phyloP scores from a whole-genome alignment of 768 basidiomycete genomes.

The Nidularia pulvinata region DNA sequence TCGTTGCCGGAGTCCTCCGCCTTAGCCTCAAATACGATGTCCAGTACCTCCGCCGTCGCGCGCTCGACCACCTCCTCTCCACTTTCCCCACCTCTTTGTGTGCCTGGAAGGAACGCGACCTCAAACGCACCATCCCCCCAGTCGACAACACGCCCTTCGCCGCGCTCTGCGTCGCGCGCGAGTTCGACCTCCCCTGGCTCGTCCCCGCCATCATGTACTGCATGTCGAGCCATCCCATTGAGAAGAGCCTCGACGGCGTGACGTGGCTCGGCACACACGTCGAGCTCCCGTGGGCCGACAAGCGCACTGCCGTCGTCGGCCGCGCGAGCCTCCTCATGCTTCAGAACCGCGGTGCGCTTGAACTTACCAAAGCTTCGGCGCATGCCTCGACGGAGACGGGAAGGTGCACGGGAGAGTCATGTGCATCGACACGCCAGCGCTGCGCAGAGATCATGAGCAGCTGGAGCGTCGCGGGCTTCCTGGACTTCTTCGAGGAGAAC shows the following conservation, averaged over 20 bases:
- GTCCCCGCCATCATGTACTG: conserved; percentile 34
- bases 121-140: conserved; percentile 30
- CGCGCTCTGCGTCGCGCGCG: conserved; percentile 26
- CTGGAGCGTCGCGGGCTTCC: conserved; percentile 26
- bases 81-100: conserved; percentile 32
- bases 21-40: conserved; percentile 38
- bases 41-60: conserved; percentile 26
- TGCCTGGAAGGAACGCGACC: conserved; percentile 29
- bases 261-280: conserved; percentile 19
- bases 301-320: conserved; percentile 22
- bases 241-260: conserved; percentile 31
- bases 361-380: conserved; percentile 1
- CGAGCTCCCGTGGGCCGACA: conserved; percentile 19
- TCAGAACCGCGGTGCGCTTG: conserved; percentile 11
- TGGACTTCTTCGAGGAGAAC: conserved; percentile 30
- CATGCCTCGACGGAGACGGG: background rate
- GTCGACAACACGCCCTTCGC: conserved; percentile 37
- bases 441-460: conserved; percentile 18
- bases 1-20: conserved; percentile 32
- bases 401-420: conserved; percentile 9
- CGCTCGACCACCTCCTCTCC: conserved; percentile 27
- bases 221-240: conserved; percentile 30
- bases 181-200: conserved; percentile 30
- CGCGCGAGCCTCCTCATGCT: conserved; percentile 18
- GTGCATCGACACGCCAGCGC: conserved; percentile 12